Evolutionary conservation across 176 grass and related monocot species (phyloP).

Genomic region (Oryza meridionalis): DNA sequence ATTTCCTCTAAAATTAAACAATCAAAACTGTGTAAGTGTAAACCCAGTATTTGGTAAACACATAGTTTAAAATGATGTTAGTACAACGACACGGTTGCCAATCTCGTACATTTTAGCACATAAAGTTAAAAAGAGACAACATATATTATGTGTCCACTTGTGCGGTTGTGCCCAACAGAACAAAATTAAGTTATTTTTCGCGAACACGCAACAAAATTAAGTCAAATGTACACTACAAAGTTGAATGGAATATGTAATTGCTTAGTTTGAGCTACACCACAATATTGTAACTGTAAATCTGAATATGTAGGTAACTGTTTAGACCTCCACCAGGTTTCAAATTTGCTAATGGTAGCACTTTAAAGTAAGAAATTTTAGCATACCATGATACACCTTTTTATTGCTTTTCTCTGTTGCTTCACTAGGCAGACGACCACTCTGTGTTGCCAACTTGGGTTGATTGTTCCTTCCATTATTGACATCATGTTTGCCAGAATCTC

Average conservation of each 20-base stretch:
- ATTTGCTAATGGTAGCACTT: conserved; percentile 17
- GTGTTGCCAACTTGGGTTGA: conserved; percentile 25
- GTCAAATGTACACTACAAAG: too few species aligned
- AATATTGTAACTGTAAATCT: conserved; percentile 1
- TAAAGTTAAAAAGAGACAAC: not conserved
- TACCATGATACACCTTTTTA: conserved; percentile 52
- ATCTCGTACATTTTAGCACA: conserved; percentile 8
- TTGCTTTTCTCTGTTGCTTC: conserved; percentile 35
- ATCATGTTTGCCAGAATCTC: conserved; percentile 34
- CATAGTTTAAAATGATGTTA: conserved; percentile 3
- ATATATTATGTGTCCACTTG: conserved; percentile 22
- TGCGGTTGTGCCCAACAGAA: conserved; percentile 7
- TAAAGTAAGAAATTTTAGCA: conserved; percentile 25
- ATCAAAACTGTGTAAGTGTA: conserved; percentile 22
- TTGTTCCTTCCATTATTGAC: conserved; percentile 19
- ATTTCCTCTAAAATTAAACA: conserved; percentile 25
- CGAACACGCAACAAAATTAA: too few species aligned
- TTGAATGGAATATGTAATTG: too few species aligned
- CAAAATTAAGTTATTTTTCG: conserved; percentile 8
- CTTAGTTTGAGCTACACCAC: not conserved
- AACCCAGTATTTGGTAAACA: conserved; percentile 1
- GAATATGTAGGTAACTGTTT: conserved; percentile 1
- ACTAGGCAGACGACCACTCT: conserved; percentile 23
- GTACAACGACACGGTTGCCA: not conserved
- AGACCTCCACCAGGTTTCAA: not conserved